A percentile compares a stretch with the other conserved stretches of the same genome.
Evolutionary conservation across 257 asterid genomes (phyloP).

Genomic region (Rehmannia glutinosa): DNA sequence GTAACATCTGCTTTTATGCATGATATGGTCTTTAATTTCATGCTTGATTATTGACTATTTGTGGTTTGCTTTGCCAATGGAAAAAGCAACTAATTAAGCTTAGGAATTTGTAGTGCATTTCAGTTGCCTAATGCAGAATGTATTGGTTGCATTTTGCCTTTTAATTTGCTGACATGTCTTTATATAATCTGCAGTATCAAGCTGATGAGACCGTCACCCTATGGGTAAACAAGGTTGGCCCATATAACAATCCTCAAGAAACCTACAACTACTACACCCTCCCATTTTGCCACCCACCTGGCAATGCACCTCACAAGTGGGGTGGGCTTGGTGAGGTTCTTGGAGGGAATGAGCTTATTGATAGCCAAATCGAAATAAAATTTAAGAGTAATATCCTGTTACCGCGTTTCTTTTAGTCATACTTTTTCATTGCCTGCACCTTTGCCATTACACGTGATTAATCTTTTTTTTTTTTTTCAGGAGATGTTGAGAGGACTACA

Average conservation of each 20-base stretch:
- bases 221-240: conserved; percentile 81
- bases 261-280: conserved; percentile 74
- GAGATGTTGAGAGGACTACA: conserved; percentile 40
- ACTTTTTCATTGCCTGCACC: background rate
- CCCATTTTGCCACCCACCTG: conserved; percentile 57
- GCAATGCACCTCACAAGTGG: conserved; percentile 54
- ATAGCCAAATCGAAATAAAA: conserved; percentile 69
- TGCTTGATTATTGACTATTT: background rate
- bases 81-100: background rate
- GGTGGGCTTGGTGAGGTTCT: conserved; percentile 76
- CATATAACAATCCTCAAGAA: conserved; percentile 82
- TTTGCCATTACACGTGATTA: background rate
- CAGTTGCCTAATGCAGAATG: background rate
- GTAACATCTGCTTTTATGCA: background rate
- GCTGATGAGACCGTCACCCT: conserved; percentile 46
- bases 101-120: background rate
- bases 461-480: conserved; percentile 28
- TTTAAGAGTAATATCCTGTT: conserved; percentile 46
- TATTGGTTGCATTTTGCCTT: conserved; percentile 10
- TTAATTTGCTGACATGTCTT: background rate
- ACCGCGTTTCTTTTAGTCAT: conserved; percentile 4
- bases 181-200: conserved; percentile 51
- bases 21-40: background rate
- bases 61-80: background rate
- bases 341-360: conserved; percentile 69